Evolutionary conservation across 352 stramenopile species (phyloP).

Genomic region (Pythium vanterpoolii): DNA sequence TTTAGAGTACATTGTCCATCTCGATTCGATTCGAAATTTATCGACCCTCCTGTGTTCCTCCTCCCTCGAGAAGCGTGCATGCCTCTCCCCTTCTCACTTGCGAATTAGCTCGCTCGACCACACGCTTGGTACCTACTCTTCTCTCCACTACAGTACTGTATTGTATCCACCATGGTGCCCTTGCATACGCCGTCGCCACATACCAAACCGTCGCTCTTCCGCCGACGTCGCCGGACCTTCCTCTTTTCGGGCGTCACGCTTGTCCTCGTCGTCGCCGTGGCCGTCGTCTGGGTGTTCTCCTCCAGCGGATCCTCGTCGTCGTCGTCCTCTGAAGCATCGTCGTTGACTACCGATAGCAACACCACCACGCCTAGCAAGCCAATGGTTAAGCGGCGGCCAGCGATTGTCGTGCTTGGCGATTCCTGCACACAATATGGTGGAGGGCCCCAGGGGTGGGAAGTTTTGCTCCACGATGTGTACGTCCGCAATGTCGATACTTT

Average conservation of each 20-base stretch:
- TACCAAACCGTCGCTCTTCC: neutral
- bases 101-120: too few relatives aligned
- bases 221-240: neutral
- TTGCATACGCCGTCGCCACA: neutral
- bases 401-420: slow-evolving; percentile 11
- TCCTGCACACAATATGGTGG: slow-evolving; percentile 12
- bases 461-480: slow-evolving; percentile 3
- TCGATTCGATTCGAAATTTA: too few relatives aligned
- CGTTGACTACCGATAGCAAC: neutral
- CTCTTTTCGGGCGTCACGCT: neutral
- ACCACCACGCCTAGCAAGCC: neutral
- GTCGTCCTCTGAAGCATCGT: neutral
- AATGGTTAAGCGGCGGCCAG: neutral
- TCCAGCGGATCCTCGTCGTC: neutral
- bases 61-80: too few relatives aligned
- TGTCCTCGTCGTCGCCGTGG: neutral
- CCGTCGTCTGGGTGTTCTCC: neutral
- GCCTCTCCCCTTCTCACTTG: too few relatives aligned
- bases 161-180: too few relatives aligned
- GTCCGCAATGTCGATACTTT: neutral
- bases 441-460: neutral
- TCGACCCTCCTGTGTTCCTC: too few relatives aligned
- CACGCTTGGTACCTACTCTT: too few relatives aligned
- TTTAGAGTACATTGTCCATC: too few relatives aligned
- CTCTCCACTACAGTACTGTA: too few relatives aligned